Conservation (phyloP, 495 filamentous ascomycete genomes). For the Evernia prunastri region DNA sequence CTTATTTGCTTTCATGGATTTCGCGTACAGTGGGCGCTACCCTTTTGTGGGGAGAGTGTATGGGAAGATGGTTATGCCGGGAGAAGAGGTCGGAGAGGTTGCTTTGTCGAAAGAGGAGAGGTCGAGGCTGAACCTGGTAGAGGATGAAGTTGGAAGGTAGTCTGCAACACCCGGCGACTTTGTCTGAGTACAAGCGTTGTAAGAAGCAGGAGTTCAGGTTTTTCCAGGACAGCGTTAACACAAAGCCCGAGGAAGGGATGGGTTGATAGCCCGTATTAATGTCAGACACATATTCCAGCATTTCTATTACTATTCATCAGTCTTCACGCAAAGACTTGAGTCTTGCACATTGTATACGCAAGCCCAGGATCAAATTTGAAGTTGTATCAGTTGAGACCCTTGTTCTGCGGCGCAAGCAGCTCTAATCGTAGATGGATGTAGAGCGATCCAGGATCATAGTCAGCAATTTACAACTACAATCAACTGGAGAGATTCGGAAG, state of each 20-base stretch:
- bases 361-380: neutral
- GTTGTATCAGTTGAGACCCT: neutral
- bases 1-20: constrained; percentile 1
- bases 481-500: too few species aligned
- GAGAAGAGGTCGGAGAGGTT: constrained; percentile 2
- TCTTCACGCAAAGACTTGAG: neutral
- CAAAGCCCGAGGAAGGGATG: neutral
- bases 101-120: neutral
- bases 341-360: neutral
- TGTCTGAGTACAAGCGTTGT: neutral
- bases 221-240: neutral
- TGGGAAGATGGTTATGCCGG: constrained; percentile 4
- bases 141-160: neutral
- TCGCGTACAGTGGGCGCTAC: neutral
- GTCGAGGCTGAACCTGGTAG: neutral
- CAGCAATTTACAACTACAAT: too few species aligned
- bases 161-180: neutral
- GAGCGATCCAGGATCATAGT: too few species aligned
- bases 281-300: neutral
- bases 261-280: neutral
- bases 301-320: neutral
- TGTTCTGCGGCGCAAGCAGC: neutral
- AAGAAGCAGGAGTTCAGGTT: neutral
- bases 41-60: constrained; percentile 4
- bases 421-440: neutral